Percentiles rank a stretch among this genome's conserved stretches.
These are phyloP conservation scores for Heritiera littoralis DNA, from an alignment of 345 rosid genomes.

Conservation along the genomic window DNA sequence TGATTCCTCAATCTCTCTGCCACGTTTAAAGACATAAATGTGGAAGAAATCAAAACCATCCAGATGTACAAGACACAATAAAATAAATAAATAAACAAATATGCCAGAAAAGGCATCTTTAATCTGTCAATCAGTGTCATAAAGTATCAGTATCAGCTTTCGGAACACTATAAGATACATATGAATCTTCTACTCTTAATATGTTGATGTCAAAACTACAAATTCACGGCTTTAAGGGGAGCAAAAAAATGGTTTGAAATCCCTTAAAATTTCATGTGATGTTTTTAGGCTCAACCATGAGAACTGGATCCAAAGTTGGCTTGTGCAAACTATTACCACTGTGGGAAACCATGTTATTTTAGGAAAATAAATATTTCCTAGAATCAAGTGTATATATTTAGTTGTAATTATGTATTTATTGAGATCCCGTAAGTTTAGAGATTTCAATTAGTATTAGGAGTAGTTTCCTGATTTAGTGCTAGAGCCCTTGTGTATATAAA, in stretches of 20 bases:
- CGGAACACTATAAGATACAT: background rate
- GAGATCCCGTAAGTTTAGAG: too few relatives aligned
- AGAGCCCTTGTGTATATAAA: too few relatives aligned
- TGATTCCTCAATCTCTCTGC: constrained; percentile 88
- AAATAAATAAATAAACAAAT: too few relatives aligned
- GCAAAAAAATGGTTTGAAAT: constrained; percentile 4
- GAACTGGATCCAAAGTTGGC: background rate
- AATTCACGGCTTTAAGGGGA: background rate
- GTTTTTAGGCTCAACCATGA: background rate
- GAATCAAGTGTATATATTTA: too few relatives aligned
- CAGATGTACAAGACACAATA: background rate
- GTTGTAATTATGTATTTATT: too few relatives aligned
- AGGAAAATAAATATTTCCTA: too few relatives aligned
- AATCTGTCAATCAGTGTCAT: background rate
- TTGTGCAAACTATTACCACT: background rate
- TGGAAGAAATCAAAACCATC: constrained; percentile 12
- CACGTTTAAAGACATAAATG: constrained; percentile 14
- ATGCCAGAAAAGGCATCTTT: background rate
- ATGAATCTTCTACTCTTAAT: background rate
- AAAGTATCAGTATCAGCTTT: background rate
- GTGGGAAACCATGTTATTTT: too few relatives aligned
- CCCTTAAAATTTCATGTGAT: background rate
- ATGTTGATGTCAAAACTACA: background rate
- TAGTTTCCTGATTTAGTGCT: too few relatives aligned
- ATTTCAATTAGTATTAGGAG: too few relatives aligned